These are phyloP conservation scores for Tolypocladium nubicola DNA, from an alignment of 2,329 filamentous ascomycete species.

Conservation along the genomic window DNA sequence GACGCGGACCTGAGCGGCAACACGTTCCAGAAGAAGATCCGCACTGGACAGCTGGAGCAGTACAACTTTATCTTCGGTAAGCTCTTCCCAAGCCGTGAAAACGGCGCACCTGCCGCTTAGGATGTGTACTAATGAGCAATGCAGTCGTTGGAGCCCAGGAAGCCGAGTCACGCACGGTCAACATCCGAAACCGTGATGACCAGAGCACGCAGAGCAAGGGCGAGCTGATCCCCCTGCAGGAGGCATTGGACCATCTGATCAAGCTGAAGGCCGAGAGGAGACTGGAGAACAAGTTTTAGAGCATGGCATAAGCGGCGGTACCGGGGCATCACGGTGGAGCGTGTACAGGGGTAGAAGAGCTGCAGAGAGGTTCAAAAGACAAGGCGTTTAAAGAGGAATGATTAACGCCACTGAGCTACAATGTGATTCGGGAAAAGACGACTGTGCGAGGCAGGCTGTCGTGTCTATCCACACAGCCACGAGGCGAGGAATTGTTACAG, in stretches of 20 bases:
- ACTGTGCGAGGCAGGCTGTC: neutral
- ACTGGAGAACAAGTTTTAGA: slow-evolving; percentile 23
- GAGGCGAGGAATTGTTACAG: neutral
- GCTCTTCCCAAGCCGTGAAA: slow-evolving; percentile 9
- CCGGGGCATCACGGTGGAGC: neutral
- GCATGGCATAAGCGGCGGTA: neutral
- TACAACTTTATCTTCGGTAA: slow-evolving; percentile 76
- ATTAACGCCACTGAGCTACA: neutral
- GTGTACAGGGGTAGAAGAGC: neutral
- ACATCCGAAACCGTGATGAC: slow-evolving; percentile 54
- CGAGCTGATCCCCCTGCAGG: slow-evolving; percentile 44
- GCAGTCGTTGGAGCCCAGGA: slow-evolving; percentile 52
- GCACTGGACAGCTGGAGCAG: slow-evolving; percentile 67
- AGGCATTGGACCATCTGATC: slow-evolving; percentile 44
- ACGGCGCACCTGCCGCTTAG: neutral
- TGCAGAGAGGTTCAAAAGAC: neutral
- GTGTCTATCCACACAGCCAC: neutral
- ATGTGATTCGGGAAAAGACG: neutral
- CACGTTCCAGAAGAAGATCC: slow-evolving; percentile 84
- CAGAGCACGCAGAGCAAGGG: slow-evolving; percentile 50
- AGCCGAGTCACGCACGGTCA: slow-evolving; percentile 48
- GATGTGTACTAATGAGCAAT: slow-evolving; percentile 6
- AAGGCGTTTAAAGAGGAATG: neutral
- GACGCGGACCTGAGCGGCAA: slow-evolving; percentile 52
- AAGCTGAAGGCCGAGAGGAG: slow-evolving; percentile 38